Evolutionary conservation across 2,329 filamentous ascomycete species (phyloP).

Genomic region (Phyllosticta citriasiana): DNA sequence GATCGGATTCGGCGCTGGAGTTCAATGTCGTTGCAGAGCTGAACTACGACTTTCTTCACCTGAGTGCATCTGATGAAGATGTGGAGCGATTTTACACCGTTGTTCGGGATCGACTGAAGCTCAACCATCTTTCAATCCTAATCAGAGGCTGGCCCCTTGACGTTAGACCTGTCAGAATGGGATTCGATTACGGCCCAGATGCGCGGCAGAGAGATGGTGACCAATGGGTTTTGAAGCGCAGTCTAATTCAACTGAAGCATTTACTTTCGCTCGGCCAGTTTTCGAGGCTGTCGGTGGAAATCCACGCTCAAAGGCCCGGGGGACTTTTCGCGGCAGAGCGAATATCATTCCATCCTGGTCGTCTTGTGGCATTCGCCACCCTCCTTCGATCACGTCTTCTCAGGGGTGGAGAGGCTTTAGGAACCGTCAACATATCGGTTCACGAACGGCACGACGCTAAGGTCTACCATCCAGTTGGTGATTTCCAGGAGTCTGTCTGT

Average conservation of each 20-base stretch:
- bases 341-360: background rate
- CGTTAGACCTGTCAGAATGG: background rate
- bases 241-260: background rate
- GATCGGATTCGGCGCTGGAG: background rate
- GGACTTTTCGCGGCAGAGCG: background rate
- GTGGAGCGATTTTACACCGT: background rate
- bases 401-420: background rate
- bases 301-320: background rate
- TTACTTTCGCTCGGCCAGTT: background rate
- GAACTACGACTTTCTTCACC: background rate
- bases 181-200: background rate
- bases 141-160: background rate
- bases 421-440: background rate
- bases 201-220: background rate
- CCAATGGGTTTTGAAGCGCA: background rate
- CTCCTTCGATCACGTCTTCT: background rate
- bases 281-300: background rate
- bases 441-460: background rate
- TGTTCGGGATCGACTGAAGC: background rate
- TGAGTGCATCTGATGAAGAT: background rate
- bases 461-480: background rate
- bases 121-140: background rate
- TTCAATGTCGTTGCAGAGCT: too few species aligned
- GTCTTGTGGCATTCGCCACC: background rate
- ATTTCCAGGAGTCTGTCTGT: background rate